Evolutionary conservation across 2,329 filamentous ascomycete genomes (phyloP), one percentile per base, ranked within the genome.

Genomic region (Trichoderma atroviride): DNA sequence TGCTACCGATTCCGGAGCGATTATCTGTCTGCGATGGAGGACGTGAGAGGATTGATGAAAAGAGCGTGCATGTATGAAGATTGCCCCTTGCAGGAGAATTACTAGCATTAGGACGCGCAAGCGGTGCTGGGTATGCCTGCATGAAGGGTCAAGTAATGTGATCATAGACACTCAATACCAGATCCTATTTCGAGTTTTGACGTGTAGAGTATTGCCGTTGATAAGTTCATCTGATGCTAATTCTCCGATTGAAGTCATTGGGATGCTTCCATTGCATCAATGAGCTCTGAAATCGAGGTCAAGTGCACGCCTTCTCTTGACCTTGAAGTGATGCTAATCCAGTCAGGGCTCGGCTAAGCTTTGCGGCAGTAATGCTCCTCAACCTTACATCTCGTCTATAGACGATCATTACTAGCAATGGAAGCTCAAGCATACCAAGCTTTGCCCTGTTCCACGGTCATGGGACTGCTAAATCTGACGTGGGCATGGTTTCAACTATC

Each of bases 381-480:
- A n/a, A 60, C 9, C 43, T 27, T 57, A 53, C 50, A 56, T 65
- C 37, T 66, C 27, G 35, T 19, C 35, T 31, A 47, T 11, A 10
- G 62, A 9, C 55, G 64, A 67, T 67, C 64, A 13, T 52, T 67
- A n/a, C 55, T 31, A 5, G 31, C 55, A 52, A 67, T 59, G 37
- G 64, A 9, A 65, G 16, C 55, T 56, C 64, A 52, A 22, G 5
- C 43, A 37, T 52, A 11, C 37, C 29, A 66, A 52, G 53, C 63
- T 58, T 58, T 58, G 14, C 31, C 64, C 64, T 59, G 33, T 52
- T 52, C 64, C 55, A 67, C 56, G 31, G 55, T 59, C 64, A 67
- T 67, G 64, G 64, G 55, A 52, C 61, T n/a, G 50, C 29, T 31
- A 27, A 52, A 35, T 59, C 27, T 24, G 55, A 66, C 14, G 27